A percentile compares a stretch with the other conserved stretches of the same genome.
phyloP scores from a whole-genome alignment of 768 basidiomycete genomes.

The Hortiboletus flavorubellus region DNA sequence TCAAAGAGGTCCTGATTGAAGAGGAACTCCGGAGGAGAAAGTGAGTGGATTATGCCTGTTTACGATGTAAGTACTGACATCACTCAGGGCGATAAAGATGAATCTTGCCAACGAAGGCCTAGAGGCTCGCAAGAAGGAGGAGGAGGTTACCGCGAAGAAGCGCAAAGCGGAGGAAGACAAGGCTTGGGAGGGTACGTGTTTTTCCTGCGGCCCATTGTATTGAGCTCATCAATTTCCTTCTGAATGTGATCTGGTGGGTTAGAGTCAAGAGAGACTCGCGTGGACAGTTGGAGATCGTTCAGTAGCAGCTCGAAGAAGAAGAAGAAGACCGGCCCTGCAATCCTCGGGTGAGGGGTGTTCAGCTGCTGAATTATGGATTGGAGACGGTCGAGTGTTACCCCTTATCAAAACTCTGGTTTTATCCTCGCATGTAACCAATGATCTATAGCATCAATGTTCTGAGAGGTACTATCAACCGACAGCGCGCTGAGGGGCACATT shows the following conservation, averaged over 20 bases:
- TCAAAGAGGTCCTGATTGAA: constrained; percentile 85
- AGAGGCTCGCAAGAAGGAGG: constrained; percentile 91
- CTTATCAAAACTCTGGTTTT: constrained; percentile 1
- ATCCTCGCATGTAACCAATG: constrained; percentile 10
- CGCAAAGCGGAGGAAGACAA: constrained; percentile 88
- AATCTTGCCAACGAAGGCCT: constrained; percentile 89
- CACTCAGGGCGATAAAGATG: constrained; percentile 80
- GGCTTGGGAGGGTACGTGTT: constrained; percentile 75
- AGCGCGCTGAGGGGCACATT: background rate
- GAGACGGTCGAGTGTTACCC: constrained; percentile 11
- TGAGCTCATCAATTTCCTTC: background rate
- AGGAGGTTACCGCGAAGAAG: constrained; percentile 72
- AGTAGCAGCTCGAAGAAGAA: constrained; percentile 70
- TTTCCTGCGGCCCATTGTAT: background rate
- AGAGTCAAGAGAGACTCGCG: constrained; percentile 78
- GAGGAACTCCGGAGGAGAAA: constrained; percentile 85
- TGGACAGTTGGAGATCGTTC: constrained; percentile 82
- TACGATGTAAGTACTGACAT: background rate
- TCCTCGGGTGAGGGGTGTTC: constrained; percentile 56
- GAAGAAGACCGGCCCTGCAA: constrained; percentile 66
- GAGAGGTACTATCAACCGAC: background rate
- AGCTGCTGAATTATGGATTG: background rate
- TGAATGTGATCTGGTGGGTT: constrained; percentile 2
- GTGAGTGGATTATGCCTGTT: constrained; percentile 39
- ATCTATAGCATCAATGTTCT: background rate